Conservation (phyloP, 2,329 filamentous ascomycete species). For the Nemania sp. region DNA sequence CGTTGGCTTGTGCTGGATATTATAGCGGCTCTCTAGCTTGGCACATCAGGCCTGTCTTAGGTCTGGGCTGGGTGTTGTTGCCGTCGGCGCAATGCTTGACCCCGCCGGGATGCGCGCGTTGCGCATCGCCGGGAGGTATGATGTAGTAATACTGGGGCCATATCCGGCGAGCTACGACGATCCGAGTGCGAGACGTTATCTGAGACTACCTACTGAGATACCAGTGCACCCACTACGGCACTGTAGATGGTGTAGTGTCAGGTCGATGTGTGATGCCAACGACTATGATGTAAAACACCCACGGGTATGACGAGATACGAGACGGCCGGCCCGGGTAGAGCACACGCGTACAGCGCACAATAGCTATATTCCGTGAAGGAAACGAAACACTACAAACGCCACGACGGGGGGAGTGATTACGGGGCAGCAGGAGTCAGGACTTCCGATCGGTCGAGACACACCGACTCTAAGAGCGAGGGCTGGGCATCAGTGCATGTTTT, state of each 20-base stretch:
- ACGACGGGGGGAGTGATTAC: no score
- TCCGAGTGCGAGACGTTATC: conserved; percentile 1
- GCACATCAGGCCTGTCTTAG: conserved; percentile 5
- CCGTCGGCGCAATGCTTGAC: conserved; percentile 19
- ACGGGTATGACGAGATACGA: no score
- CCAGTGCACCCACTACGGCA: no score
- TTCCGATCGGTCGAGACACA: no score
- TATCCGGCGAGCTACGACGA: background rate
- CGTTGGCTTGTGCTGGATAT: background rate
- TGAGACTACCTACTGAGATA: background rate
- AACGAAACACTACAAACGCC: no score
- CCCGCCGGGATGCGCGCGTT: conserved; percentile 19
- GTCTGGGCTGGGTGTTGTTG: background rate
- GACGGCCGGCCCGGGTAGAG: no score
- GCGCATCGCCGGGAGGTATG: conserved; percentile 9
- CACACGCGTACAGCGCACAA: no score
- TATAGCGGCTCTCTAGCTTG: background rate
- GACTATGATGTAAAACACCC: no score
- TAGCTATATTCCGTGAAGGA: no score
- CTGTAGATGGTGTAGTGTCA: no score
- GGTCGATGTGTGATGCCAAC: no score
- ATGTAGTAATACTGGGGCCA: conserved; percentile 3
- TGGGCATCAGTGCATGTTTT: background rate
- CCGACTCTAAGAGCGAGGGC: background rate
- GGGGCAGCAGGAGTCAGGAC: no score